A percentile compares a stretch with the other conserved stretches of the same genome.
Conservation (phyloP, 805 yeast genomes). For the Lipomyces lipofer region DNA sequence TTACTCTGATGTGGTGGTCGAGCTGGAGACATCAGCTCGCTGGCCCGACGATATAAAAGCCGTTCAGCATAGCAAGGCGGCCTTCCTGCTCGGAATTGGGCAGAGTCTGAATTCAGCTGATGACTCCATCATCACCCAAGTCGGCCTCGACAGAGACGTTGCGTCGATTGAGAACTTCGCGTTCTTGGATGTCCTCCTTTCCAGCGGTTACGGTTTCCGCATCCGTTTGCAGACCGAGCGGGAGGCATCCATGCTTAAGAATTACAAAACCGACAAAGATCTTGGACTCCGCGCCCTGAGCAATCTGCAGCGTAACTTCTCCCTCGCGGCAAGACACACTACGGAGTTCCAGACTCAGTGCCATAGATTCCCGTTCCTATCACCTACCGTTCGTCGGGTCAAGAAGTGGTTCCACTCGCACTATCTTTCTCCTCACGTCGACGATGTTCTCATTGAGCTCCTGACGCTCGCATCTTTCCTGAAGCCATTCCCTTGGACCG, state of each 20-base stretch:
- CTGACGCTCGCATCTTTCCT: constrained; percentile 81
- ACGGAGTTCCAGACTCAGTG: constrained; percentile 72
- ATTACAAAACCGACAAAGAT: constrained; percentile 47
- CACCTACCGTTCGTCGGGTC: constrained; percentile 80
- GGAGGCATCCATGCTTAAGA: constrained; percentile 69
- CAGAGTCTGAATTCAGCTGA: constrained; percentile 48
- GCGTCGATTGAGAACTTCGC: constrained; percentile 43
- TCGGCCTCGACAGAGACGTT: constrained; percentile 60
- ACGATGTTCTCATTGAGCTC: constrained; percentile 79
- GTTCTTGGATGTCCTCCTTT: constrained; percentile 66
- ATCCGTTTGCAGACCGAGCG: constrained; percentile 77
- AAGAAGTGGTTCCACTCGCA: constrained; percentile 91
- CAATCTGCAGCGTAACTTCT: constrained; percentile 14
- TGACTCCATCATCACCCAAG: constrained; percentile 55
- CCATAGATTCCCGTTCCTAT: constrained; percentile 67
- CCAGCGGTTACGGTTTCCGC: constrained; percentile 87
- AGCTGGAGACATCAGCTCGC: constrained; percentile 83
- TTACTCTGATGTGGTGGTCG: constrained; percentile 75
- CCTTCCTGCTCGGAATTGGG: constrained; percentile 74
- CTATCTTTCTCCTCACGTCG: constrained; percentile 64
- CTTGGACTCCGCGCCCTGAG: constrained; percentile 38
- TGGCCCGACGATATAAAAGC: constrained; percentile 95
- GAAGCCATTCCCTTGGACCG: constrained; percentile 79
- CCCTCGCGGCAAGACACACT: constrained; percentile 52
- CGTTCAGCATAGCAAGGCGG: constrained; percentile 85